Evolutionary conservation across 2,329 filamentous ascomycete genomes (phyloP), one percentile per base, ranked within the genome.

Genomic region (Eurotiales sp.): DNA sequence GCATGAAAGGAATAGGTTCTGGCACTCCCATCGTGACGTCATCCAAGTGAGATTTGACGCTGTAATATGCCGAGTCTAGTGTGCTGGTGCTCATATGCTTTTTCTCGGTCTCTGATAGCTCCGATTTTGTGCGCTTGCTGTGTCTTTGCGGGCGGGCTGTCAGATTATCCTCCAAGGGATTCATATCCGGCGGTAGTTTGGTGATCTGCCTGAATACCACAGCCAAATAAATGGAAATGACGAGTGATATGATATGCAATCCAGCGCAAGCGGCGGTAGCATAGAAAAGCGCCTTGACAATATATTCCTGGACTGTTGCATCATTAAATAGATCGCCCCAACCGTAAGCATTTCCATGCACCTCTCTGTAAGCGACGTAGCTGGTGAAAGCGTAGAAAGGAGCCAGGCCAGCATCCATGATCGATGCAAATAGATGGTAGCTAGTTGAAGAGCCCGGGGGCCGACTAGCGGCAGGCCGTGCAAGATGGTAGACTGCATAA

Each of bases 111-210:
- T 6, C 25, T 8, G 76, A 74, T 2, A 77, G 73, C 14, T 81
- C 77, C 0, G 79, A 81, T 58, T 81, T 83, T 65, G 88, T 91
- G 63, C 87, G 83, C 75, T 90, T 91, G 36, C 49, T 41, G 14
- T 42, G 42, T 19, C 47, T 39, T 15, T 95, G 90, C 69, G 58
- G 68, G 64, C 72, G 77, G 52, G 88, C 84, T 1, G 90, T 96
- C 52, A 95, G 74, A 61, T 92, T 85, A 58, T 88, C 83, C 66
- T 96, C 91, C 12, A 97, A 77, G 1, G 92, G 92, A 66, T 97
- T 97, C 87, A 96, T 90, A 64, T 97, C 92, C 0, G 92, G 91
- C 5, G 92, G 92, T 66, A 96, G 79, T 17, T 79, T 76, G 4
- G 84, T 78, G 61, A 97, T 96, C 63, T 87, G 86, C 36, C 85